phyloP scores from a whole-genome alignment of 192 early-diverging fungal species.

The Backusella morwellensis region DNA sequence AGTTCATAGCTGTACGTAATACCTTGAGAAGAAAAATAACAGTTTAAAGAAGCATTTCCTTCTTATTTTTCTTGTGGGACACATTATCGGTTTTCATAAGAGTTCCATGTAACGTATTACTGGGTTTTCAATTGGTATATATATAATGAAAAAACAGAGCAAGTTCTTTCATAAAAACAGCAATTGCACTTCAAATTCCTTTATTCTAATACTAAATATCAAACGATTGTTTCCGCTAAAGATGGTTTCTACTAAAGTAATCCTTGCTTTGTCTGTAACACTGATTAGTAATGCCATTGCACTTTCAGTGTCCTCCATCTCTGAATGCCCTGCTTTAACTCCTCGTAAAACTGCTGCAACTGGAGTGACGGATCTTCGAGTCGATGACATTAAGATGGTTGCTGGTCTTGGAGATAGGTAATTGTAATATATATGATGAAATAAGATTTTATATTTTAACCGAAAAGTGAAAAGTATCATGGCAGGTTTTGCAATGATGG shows the following conservation, averaged over 20 bases:
- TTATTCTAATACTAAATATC: neutral
- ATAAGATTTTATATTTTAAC: neutral
- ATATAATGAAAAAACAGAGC: neutral
- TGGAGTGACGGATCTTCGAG: conserved; percentile 46
- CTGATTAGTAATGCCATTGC: neutral
- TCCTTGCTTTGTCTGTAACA: neutral
- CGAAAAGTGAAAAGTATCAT: conserved; percentile 37
- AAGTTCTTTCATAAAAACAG: neutral
- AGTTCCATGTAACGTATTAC: neutral
- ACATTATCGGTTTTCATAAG: neutral
- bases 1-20: neutral
- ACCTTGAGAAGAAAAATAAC: neutral
- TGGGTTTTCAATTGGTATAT: neutral
- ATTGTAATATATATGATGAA: neutral
- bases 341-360: conserved; percentile 30
- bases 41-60: neutral
- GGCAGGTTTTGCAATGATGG: conserved; percentile 50
- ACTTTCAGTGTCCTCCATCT: neutral
- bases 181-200: neutral
- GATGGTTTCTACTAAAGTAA: neutral
- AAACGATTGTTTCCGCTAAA: neutral
- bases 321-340: conserved; percentile 42
- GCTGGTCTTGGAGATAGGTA: conserved; percentile 49
- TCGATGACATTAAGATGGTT: conserved; percentile 54
- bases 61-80: neutral